These are phyloP conservation scores for Carex arenaria DNA, from an alignment of 202 grass and related monocot genomes.

Conservation along the genomic window DNA sequence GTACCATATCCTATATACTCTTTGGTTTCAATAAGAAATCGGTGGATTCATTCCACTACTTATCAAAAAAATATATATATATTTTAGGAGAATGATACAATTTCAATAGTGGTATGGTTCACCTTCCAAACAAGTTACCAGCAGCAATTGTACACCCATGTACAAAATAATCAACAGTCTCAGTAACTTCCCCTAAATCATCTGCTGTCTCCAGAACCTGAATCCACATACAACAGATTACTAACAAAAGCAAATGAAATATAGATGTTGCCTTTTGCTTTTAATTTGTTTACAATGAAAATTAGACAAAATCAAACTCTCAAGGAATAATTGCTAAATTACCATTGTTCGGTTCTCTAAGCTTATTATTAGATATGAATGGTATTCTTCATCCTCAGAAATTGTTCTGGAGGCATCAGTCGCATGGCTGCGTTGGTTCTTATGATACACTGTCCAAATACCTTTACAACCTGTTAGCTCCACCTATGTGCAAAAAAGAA, in stretches of 20 bases:
- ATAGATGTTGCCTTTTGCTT: neutral
- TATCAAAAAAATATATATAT: too few species aligned
- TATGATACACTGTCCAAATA: slow-evolving; percentile 98
- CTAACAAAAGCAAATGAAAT: neutral
- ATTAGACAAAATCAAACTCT: slow-evolving; percentile 10
- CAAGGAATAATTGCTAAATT: slow-evolving; percentile 23
- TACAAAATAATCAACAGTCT: slow-evolving; percentile 98
- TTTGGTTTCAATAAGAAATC: too few species aligned
- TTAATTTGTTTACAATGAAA: slow-evolving; percentile 2
- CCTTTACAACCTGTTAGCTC: slow-evolving; percentile 90
- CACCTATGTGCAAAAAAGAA: slow-evolving; percentile 41
- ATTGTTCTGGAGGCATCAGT: slow-evolving; percentile 31
- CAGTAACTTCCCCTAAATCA: slow-evolving; percentile 94
- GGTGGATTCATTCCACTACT: too few species aligned
- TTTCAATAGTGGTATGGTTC: slow-evolving; percentile 14
- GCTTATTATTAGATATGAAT: slow-evolving; percentile 98
- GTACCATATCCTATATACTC: too few species aligned
- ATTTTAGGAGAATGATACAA: neutral
- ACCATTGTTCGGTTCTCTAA: slow-evolving; percentile 90
- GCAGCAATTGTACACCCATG: slow-evolving; percentile 78
- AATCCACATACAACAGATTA: slow-evolving; percentile 20
- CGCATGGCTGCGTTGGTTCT: slow-evolving; percentile 66
- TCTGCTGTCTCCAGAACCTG: slow-evolving; percentile 98
- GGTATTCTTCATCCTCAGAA: slow-evolving; percentile 82
- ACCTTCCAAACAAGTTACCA: slow-evolving; percentile 98